Base-by-base conservation (phyloP, 73 alveolate species). In the Paramecium bursaria region DNA sequence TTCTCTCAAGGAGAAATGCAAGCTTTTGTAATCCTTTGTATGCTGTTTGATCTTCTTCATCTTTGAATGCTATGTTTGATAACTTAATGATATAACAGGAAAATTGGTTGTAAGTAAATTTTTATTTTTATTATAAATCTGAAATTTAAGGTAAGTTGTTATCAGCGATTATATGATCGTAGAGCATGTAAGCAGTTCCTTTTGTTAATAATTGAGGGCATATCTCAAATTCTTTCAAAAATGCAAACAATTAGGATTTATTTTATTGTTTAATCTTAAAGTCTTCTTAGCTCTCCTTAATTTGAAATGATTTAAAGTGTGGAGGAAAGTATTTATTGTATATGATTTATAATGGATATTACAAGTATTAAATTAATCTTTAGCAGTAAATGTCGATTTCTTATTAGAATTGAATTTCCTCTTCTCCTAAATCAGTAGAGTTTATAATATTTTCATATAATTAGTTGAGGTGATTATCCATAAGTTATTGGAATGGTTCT, bases 361-460 rank as follows among this genome's bases (percentile, higher is more conserved):
- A 29, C 17, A 57, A 33, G 17, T 29, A 48, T 44, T 57, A 57
- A 4, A 29, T 26, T 57, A 57, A 29, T 29, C 39, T 57, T 3
- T 29, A 27, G 31, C 76, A 57, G 2, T 29, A 2, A 2, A 44
- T 22, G 31, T 57, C 76, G 9, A 57, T 57, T 13, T 29, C 49
- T 57, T 57, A 3, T 11, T 33, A 57, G 26, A 57, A 46, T 75
- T 75, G 48, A 4, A 26, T 11, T 7, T 75, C 88, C 13, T 75
- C 88, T 46, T 75, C 88, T 29, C 88, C 88, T 30, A 75, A 50
- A 75, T 75, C 88, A 5, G 88, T 75, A 3, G 73, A 55, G 2
- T 75, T 47, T 30, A 75, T 75, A 5, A 75, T 75, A 46, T 75
- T 75, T 26, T 75, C 88, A 75, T 50, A 75, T 50, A 75, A 31